These are phyloP conservation scores for Boletus rubescentipes DNA, from an alignment of 768 basidiomycete genomes.

Conservation along the genomic window DNA sequence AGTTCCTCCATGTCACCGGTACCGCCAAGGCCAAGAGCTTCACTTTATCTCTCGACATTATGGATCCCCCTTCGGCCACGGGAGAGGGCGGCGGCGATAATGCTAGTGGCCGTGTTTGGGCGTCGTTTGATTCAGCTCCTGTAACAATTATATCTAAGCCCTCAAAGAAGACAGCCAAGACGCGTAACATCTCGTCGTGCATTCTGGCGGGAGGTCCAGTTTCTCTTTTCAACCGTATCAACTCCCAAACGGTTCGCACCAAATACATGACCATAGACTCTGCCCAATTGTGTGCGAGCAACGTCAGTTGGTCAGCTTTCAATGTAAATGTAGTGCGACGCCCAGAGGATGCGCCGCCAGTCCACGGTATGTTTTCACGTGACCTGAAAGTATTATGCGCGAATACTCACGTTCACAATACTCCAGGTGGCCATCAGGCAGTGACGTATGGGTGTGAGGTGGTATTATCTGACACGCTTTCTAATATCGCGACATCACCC, in stretches of 20 bases:
- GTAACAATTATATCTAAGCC: constrained; percentile 97
- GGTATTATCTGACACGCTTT: constrained; percentile 78
- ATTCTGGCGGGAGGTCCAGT: constrained; percentile 88
- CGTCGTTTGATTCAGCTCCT: constrained; percentile 87
- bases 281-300: constrained; percentile 82
- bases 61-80: constrained; percentile 63
- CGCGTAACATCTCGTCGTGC: constrained; percentile 87
- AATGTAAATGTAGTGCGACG: constrained; percentile 86
- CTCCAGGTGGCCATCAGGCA: constrained; percentile 66
- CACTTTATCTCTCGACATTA: constrained; percentile 80
- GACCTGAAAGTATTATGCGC: constrained; percentile 39
- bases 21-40: constrained; percentile 90
- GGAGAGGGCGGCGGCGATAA: constrained; percentile 36
- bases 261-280: constrained; percentile 96
- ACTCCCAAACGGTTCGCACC: constrained; percentile 93
- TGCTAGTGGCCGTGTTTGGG: constrained; percentile 73
- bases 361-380: constrained; percentile 64
- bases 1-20: constrained; percentile 86
- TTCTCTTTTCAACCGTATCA: constrained; percentile 93
- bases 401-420: constrained; percentile 41
- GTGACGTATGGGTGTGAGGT: constrained; percentile 93
- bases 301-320: constrained; percentile 91
- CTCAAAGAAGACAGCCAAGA: constrained; percentile 95
- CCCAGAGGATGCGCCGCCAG: constrained; percentile 59
- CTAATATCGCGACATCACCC: constrained; percentile 83